phyloP scores from a whole-genome alignment of 768 basidiomycete genomes.

The Boletus reticulatus region DNA sequence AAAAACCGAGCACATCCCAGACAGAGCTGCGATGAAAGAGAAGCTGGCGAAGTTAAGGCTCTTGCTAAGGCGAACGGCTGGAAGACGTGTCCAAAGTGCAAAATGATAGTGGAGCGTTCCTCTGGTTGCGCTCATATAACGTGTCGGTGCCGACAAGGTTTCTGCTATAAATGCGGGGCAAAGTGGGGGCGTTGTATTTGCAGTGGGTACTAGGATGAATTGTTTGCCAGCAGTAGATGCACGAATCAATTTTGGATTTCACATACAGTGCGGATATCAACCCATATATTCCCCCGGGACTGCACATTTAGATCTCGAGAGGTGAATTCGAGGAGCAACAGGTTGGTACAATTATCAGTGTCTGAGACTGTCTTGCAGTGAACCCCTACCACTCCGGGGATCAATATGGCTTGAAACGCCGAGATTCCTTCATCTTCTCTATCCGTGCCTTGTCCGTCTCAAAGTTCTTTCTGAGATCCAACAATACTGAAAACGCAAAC shows the following conservation, averaged over 20 bases:
- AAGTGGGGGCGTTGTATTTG: constrained; percentile 13
- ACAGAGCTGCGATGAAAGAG: constrained; percentile 42
- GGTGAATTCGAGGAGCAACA: no score
- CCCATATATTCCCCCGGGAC: neutral
- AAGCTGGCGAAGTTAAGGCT: constrained; percentile 38
- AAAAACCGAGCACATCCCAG: constrained; percentile 43
- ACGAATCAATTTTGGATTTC: neutral
- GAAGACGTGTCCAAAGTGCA: constrained; percentile 63
- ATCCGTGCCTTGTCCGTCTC: constrained; percentile 75
- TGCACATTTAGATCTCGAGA: no score
- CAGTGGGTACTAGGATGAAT: neutral
- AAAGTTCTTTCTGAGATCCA: constrained; percentile 72
- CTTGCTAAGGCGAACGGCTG: constrained; percentile 49
- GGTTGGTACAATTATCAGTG: neutral
- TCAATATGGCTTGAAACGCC: constrained; percentile 88
- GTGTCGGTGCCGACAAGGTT: constrained; percentile 42
- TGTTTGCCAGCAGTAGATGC: neutral
- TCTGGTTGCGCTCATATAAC: constrained; percentile 59
- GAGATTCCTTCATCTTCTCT: constrained; percentile 55
- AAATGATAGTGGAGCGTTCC: constrained; percentile 50
- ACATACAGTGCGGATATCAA: neutral
- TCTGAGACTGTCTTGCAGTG: neutral
- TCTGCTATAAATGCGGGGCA: constrained; percentile 24
- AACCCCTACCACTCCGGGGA: neutral
- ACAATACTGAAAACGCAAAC: constrained; percentile 40